Conservation (phyloP, 768 basidiomycete species). For the Nidularia pulvinata region DNA sequence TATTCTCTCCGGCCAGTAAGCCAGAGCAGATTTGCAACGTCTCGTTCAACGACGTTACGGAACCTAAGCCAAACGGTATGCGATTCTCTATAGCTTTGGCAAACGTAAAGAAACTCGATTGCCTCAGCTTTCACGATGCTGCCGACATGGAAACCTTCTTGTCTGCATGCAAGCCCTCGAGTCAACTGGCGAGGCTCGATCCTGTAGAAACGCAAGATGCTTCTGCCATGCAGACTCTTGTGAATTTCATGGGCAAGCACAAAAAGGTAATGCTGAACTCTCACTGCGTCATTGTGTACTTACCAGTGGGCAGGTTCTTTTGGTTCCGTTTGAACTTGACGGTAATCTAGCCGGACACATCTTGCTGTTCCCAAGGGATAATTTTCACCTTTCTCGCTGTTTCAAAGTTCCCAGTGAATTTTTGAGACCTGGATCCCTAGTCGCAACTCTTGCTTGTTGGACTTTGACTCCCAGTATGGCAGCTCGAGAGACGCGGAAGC, state of each 20-base stretch:
- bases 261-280: no score
- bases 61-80: slow-evolving; percentile 36
- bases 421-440: no score
- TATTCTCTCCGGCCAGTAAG: background rate
- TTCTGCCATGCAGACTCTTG: slow-evolving; percentile 35
- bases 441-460: no score
- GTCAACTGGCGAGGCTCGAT: slow-evolving; percentile 54
- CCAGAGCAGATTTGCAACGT: slow-evolving; percentile 46
- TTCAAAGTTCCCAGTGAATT: slow-evolving; percentile 42
- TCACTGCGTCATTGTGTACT: no score
- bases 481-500: no score
- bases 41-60: slow-evolving; percentile 41
- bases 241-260: slow-evolving; percentile 41
- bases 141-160: slow-evolving; percentile 47
- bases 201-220: slow-evolving; percentile 36
- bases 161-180: slow-evolving; percentile 42
- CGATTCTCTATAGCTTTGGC: slow-evolving; percentile 49
- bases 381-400: no score
- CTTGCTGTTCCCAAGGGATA: slow-evolving; percentile 55
- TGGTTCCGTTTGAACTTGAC: slow-evolving; percentile 47
- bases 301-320: slow-evolving; percentile 53
- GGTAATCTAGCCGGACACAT: slow-evolving; percentile 47
- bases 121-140: slow-evolving; percentile 47
- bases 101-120: slow-evolving; percentile 34
- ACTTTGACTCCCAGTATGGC: no score